A percentile compares a stretch with the other conserved stretches of the same genome.
phyloP scores from a whole-genome alignment of 2,329 filamentous ascomycete genomes.

The Aspergillus sp. region DNA sequence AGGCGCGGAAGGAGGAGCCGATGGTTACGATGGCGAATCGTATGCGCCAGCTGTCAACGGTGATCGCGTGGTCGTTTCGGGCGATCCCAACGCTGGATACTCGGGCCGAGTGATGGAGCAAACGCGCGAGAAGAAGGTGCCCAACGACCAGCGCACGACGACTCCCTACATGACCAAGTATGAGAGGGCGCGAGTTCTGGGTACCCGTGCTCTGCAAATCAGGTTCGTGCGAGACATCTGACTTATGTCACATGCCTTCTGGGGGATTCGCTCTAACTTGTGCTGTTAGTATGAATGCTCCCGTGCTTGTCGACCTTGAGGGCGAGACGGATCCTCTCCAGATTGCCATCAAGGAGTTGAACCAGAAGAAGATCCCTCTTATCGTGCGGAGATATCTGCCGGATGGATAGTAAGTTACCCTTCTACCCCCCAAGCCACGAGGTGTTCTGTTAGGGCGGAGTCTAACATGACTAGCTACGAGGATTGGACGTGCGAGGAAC shows the following conservation, averaged over 20 bases:
- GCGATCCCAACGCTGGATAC: slow-evolving; percentile 51
- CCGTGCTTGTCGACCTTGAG: slow-evolving; percentile 92
- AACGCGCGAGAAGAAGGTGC: slow-evolving; percentile 77
- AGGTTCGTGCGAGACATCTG: slow-evolving; percentile 58
- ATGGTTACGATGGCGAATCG: slow-evolving; percentile 52
- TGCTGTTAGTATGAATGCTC: slow-evolving; percentile 81
- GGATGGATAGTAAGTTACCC: slow-evolving; percentile 76
- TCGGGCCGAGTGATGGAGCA: slow-evolving; percentile 56
- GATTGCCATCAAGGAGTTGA: slow-evolving; percentile 95
- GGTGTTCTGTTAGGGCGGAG: not conserved
- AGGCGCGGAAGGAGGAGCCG: slow-evolving; percentile 52
- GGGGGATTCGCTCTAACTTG: slow-evolving; percentile 3
- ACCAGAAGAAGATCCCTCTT: slow-evolving; percentile 97
- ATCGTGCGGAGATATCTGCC: slow-evolving; percentile 94
- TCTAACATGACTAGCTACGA: slow-evolving; percentile 67
- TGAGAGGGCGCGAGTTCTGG: slow-evolving; percentile 87
- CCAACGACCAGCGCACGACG: slow-evolving; percentile 81
- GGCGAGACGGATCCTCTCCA: slow-evolving; percentile 96
- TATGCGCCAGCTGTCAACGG: slow-evolving; percentile 37
- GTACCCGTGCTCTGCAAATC: slow-evolving; percentile 91
- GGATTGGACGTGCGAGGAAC: slow-evolving; percentile 98
- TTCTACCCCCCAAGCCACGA: not conserved
- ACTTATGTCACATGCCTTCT: not conserved
- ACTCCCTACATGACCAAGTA: slow-evolving; percentile 99
- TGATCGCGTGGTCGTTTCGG: slow-evolving; percentile 43